Evolutionary conservation across 2,329 filamentous ascomycete species (phyloP), one percentile per base, ranked within the genome.

Genomic region (Hypoxylon sp.): DNA sequence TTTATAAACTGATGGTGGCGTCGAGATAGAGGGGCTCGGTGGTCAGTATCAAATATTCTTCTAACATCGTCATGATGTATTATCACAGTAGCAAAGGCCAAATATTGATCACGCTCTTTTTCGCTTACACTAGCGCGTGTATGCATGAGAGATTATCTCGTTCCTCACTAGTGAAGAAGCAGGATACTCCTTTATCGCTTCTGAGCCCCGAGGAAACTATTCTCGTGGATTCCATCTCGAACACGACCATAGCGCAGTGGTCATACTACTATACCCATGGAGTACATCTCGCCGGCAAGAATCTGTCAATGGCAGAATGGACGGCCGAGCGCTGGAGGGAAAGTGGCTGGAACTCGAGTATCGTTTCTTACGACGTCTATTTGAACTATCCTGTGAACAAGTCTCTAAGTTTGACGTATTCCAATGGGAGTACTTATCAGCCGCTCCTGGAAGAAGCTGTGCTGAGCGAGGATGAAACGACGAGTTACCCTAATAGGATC

Each of bases 401-500:
- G 50, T 83, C 85, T 0, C 73, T 91, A 34, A 76, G 75, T 5
- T 70, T 82, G 3, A 79, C 77, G 0, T 76, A 76, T 19, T 62
- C 78, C 0, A 79, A 80, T 51, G 81, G 82, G 0, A 76, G 89
- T 38, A 85, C 83, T 5, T 90, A 85, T 52, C 87, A 91, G 73
- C 91, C 92, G 1, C 87, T 84, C 3, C 78, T 95, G 55, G 89
- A 91, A 72, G 92, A 96, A 78, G 90, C 93, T 71, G 85, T 91
- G 1, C 79, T 96, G 1, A 83, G 89, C 4, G 89, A 93, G 65
- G 93, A 96, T 76, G 85, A 87, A n/a, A 93, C 92, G 0, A 92
- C 88, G 30, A 85, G 88, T n/a, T 82, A 91, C 34, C 81, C 84
- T 5, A 86, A 92, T 67, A 84, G 91, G 28, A 85, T 94, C 21